These are phyloP conservation scores for Scheffersomyces segobiensis DNA, from an alignment of 1,139 yeast species.

Conservation along the genomic window DNA sequence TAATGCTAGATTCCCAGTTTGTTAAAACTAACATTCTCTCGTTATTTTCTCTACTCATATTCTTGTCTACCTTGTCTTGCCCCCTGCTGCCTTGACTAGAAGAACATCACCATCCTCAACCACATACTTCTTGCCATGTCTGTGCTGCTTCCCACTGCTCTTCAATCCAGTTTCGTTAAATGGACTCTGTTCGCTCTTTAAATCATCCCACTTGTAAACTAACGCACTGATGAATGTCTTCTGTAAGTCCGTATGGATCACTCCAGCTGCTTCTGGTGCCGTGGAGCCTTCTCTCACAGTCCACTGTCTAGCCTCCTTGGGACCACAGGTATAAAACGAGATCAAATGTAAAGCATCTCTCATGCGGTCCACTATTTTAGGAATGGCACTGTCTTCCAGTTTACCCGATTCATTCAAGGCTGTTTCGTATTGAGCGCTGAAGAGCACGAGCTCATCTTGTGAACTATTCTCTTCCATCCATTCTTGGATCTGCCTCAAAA, in stretches of 20 bases:
- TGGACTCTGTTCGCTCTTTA: slow-evolving; percentile 36
- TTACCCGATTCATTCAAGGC: slow-evolving; percentile 25
- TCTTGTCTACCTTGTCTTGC: slow-evolving; percentile 22
- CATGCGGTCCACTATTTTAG: slow-evolving; percentile 58
- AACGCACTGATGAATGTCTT: slow-evolving; percentile 84
- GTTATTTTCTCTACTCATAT: neutral
- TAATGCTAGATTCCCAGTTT: neutral
- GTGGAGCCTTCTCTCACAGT: slow-evolving; percentile 73
- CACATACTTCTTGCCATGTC: slow-evolving; percentile 70
- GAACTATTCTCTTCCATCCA: slow-evolving; percentile 63
- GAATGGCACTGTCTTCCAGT: slow-evolving; percentile 36
- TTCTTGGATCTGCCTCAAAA: slow-evolving; percentile 35
- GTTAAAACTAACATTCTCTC: neutral
- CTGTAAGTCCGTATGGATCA: slow-evolving; percentile 85
- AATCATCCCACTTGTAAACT: slow-evolving; percentile 81
- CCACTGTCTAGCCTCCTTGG: slow-evolving; percentile 92
- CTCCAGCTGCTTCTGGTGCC: slow-evolving; percentile 94
- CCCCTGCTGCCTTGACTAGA: slow-evolving; percentile 57
- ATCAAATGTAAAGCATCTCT: slow-evolving; percentile 68
- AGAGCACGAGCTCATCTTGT: slow-evolving; percentile 52
- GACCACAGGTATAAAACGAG: slow-evolving; percentile 91
- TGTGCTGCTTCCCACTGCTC: slow-evolving; percentile 49
- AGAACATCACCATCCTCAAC: slow-evolving; percentile 81
- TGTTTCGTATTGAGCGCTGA: slow-evolving; percentile 63
- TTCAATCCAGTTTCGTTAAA: slow-evolving; percentile 48